Conservation (phyloP, 2,329 filamentous ascomycete genomes). For the Colletotrichum graminicola region DNA sequence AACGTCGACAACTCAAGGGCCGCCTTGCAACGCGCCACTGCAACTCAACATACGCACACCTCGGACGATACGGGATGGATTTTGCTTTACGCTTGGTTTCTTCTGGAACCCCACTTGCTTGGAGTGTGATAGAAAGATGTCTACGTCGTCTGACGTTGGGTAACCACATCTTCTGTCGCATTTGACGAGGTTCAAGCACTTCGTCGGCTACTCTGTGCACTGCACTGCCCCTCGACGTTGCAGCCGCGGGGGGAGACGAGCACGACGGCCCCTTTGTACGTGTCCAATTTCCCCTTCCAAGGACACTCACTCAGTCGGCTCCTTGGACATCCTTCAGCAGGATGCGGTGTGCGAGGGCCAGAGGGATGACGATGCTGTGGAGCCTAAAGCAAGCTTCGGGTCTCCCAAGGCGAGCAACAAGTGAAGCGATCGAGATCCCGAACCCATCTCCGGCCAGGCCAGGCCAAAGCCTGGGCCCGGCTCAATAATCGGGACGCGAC, state of each 20-base stretch:
- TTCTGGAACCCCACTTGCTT: not conserved
- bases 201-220: not conserved
- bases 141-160: constrained; percentile 26
- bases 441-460: constrained; percentile 3
- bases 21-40: constrained; percentile 27
- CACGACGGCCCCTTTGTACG: constrained; percentile 7
- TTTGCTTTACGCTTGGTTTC: not conserved
- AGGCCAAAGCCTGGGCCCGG: constrained; percentile 3
- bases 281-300: constrained; percentile 22
- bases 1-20: not conserved
- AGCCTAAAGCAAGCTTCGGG: constrained; percentile 29
- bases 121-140: not conserved
- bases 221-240: not conserved
- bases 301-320: not conserved
- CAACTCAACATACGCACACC: constrained; percentile 32
- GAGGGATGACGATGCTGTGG: constrained; percentile 35
- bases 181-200: constrained; percentile 10
- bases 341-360: constrained; percentile 32
- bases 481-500: not conserved
- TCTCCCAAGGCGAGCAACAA: constrained; percentile 10
- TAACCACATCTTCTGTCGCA: constrained; percentile 8
- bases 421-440: constrained; percentile 37
- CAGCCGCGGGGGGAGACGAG: not conserved
- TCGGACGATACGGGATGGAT: constrained; percentile 28
- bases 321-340: constrained; percentile 7